Base-by-base conservation (phyloP, 176 grass and related monocot genomes). In the Calamus simplicifolius region DNA sequence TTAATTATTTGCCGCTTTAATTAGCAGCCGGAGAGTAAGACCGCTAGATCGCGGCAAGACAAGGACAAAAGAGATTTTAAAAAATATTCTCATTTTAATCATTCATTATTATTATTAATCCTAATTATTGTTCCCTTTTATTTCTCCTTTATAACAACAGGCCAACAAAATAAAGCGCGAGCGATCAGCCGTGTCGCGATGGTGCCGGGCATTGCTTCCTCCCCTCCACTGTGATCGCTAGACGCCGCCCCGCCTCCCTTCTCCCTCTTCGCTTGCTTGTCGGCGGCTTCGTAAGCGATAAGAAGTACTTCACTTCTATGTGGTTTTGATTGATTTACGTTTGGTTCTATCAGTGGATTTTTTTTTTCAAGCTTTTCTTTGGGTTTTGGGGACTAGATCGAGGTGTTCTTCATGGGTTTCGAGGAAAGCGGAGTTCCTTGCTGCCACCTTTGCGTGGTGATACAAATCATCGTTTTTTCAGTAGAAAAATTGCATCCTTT, bases 21-120 rank as follows among this genome's bases (percentile, higher is more conserved):
- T 69, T 67, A 71, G 64, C 59, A 56, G 67, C 75, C 31, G 63
- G 76, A 88, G 76, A 63, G 66, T 61, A 57, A 80, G 66, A 50
- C 16, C 14, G 80, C 80, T 77, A 23, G 73, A 70, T 69, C 65
- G 79, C 73, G 85, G 21, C 21, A 23, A 23, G 21, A 1, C 75
- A 66, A 79, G 59, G 31, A 51, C 66, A 50, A 16, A 75, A 52
- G 31, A 19, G 63, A 60, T 63, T 73, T 84, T 63, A 56, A 70
- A 59, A 49, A 50, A 27, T 59, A 59, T 19, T 50, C 27, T 23
- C 62, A 54, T 26, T 25, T 49, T 59, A 66, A 4, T 31, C 10
- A 38, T n/a, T 49, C 21, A 68, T 58, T 61, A 13, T 43, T 43
- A 43, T 43, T 43, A 43, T 12, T 58, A 61, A 30, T 76, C 27